Base-by-base conservation (phyloP, 306 rosid species). In the Ormosia semicastrata region DNA sequence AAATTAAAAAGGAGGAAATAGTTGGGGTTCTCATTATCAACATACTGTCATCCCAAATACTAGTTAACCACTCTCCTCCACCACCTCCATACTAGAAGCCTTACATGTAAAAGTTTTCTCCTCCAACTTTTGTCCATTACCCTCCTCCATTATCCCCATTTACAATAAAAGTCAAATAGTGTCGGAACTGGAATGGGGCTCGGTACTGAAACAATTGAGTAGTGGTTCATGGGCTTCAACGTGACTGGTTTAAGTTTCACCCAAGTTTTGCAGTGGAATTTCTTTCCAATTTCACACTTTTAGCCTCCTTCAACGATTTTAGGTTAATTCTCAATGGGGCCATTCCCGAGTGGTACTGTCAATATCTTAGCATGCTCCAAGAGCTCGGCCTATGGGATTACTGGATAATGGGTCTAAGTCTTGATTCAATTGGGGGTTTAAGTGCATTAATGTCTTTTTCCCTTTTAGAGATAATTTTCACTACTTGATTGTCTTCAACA, bases 291-390 rank as follows among this genome's bases (percentile, higher is more conserved):
- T n/a, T n/a, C n/a, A n/a, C n/a, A n/a, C n/a, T n/a, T n/a, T n/a
- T n/a, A n/a, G n/a, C n/a, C n/a, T n/a, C n/a, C n/a, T n/a, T n/a
- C n/a, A n/a, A n/a, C n/a, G n/a, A n/a, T n/a, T 93, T 98, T 58
- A 90, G 95, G 67, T 95, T 93, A 72, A 56, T 12, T 72, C 97
- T 95, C 9, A 97, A 89, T 13, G 99, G 95, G 11, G 77, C 87
- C 13, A 91, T 95, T 78, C 99, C 99, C 10, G 90, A 89, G 39
- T 93, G 89, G 98, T 90, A 93, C 13, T 94, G 98, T 44, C 84
- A 43, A 43, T 75, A 64, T 2, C 90, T 95, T 67, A 30, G 52
- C 66, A 66, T 80, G 5, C 95, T 95, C 7, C 74, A 82, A 56
- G 71, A 59, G 62, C 94, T 95, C 75, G 97, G n/a, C n/a, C n/a